These are phyloP conservation scores for Talaromyces sp. DNA, from an alignment of 2,329 filamentous ascomycete genomes.

Conservation along the genomic window DNA sequence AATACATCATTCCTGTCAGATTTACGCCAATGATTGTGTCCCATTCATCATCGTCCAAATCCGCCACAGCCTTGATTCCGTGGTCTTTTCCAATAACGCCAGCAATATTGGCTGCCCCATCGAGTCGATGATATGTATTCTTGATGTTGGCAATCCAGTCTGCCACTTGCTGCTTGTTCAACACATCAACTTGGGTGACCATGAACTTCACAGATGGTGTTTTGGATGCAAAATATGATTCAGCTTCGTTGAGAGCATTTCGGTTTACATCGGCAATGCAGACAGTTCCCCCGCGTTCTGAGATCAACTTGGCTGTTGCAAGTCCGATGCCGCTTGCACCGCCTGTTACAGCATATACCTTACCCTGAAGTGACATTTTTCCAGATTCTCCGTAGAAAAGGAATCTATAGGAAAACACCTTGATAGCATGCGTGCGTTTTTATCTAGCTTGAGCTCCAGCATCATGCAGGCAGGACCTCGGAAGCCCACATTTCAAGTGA, in stretches of 20 bases:
- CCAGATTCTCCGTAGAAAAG: not conserved
- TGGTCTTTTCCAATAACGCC: not conserved
- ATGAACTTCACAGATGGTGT: not conserved
- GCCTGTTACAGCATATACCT: constrained; percentile 8
- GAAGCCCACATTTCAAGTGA: not conserved
- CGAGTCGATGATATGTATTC: not conserved
- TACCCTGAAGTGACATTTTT: not conserved
- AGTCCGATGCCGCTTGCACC: constrained; percentile 14
- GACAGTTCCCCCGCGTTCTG: constrained; percentile 2
- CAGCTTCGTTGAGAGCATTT: not conserved
- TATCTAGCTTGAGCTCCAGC: not conserved
- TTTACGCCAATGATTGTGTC: constrained; percentile 4
- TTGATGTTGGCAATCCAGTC: not conserved
- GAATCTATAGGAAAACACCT: not conserved
- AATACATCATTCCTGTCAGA: constrained; percentile 8
- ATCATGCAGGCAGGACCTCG: not conserved
- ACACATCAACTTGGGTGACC: not conserved
- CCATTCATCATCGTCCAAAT: constrained; percentile 7
- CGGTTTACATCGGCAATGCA: constrained; percentile 4
- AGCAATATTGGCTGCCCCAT: constrained; percentile 8
- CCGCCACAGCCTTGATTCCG: not conserved
- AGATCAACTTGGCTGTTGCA: constrained; percentile 6
- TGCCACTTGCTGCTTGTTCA: not conserved
- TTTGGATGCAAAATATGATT: not conserved
- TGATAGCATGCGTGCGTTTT: not conserved